Conservation (phyloP, 2,329 filamentous ascomycete species). For the Paecilomyces formosus region DNA sequence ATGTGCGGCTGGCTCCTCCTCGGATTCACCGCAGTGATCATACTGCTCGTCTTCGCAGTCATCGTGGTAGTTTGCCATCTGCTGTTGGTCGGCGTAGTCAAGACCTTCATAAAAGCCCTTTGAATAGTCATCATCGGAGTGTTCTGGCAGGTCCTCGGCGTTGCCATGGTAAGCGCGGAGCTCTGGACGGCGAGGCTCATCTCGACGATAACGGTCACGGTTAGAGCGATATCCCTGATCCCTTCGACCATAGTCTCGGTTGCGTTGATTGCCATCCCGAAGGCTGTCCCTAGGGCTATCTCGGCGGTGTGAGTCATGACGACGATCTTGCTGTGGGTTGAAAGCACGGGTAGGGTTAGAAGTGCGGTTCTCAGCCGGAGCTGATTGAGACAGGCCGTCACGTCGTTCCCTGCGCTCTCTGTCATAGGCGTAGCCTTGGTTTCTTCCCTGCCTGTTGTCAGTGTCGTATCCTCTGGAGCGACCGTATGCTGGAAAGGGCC, state of each 20-base stretch:
- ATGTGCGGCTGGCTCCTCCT: neutral
- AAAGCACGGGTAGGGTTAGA: no score
- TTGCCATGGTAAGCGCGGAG: no score
- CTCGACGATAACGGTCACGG: neutral
- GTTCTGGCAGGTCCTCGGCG: no score
- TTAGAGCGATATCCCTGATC: neutral
- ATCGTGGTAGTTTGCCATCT: neutral
- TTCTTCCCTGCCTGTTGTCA: neutral
- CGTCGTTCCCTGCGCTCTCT: neutral
- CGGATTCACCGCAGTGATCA: neutral
- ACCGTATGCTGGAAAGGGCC: neutral
- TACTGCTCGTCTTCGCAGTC: neutral
- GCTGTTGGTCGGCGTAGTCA: neutral
- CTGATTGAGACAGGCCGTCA: no score
- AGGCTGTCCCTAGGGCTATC: no score
- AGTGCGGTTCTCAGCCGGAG: neutral
- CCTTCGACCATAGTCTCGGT: neutral
- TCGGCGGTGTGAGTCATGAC: neutral
- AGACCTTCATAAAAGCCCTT: neutral
- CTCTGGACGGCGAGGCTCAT: neutral
- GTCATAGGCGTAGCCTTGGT: neutral
- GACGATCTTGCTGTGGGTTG: neutral
- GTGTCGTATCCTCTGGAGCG: neutral
- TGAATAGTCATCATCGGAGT: no score
- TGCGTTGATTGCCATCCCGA: no score